Evolutionary conservation across 768 basidiomycete species (phyloP).

Genomic region (Lentinus tigrinus): DNA sequence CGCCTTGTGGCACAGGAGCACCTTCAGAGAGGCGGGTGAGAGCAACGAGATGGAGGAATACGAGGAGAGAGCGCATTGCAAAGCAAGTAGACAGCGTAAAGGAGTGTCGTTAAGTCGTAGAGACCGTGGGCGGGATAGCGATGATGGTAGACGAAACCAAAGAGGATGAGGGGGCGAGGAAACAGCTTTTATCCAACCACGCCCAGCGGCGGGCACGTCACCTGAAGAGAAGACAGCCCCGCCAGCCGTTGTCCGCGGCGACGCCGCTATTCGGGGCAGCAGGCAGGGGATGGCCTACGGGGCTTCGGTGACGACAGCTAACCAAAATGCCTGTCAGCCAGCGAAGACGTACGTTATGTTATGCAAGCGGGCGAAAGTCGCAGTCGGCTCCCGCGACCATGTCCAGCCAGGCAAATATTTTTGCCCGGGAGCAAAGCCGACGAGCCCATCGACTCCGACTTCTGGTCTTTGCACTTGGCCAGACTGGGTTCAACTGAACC

Average conservation of each 20-base stretch:
- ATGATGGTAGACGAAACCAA: background rate
- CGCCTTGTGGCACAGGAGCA: background rate
- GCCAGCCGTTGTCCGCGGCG: background rate
- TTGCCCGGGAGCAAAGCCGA: no score
- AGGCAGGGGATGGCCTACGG: background rate
- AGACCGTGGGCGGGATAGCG: background rate
- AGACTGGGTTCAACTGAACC: no score
- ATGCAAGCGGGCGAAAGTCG: no score
- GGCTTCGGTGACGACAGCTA: no score
- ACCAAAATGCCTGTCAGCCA: no score
- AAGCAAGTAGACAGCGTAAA: conserved; percentile 6
- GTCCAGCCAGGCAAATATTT: no score
- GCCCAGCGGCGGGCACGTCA: background rate
- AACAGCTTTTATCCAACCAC: background rate
- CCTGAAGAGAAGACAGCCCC: background rate
- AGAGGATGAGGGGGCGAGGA: background rate
- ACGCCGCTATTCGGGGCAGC: background rate
- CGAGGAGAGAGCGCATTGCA: conserved; percentile 12
- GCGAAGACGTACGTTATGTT: no score
- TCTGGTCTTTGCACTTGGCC: no score
- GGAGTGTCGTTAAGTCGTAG: conserved; percentile 1
- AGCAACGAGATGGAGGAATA: conserved; percentile 11
- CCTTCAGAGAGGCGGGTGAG: background rate
- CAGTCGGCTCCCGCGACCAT: no score
- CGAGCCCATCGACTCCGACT: no score